Evolutionary conservation across 345 rosid species (phyloP).

Genomic region (Luvunga scandens): DNA sequence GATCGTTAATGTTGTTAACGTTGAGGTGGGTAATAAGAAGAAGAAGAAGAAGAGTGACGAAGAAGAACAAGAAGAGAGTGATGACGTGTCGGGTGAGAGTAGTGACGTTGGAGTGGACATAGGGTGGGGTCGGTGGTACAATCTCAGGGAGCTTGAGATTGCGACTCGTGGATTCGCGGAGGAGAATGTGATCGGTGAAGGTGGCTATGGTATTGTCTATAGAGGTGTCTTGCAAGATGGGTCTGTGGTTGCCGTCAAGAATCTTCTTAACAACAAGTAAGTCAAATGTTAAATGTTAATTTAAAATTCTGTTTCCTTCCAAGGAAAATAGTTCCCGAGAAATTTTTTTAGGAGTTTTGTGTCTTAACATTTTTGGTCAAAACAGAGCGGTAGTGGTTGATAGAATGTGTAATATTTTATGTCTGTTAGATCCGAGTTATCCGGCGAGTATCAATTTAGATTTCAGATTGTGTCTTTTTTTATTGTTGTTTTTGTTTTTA

Average conservation of each 20-base stretch:
- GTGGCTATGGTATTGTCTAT: conserved; percentile 90
- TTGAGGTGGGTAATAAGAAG: neutral
- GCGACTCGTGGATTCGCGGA: conserved; percentile 83
- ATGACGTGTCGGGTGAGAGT: conserved; percentile 34
- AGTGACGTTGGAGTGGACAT: conserved; percentile 61
- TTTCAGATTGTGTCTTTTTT: neutral
- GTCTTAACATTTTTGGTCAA: neutral
- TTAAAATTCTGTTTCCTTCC: conserved; percentile 18
- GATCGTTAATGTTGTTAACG: neutral
- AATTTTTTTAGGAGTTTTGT: neutral
- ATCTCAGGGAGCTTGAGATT: conserved; percentile 74
- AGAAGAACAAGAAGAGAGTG: conserved; percentile 34
- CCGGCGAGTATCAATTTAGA: neutral
- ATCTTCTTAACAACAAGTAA: conserved; percentile 87
- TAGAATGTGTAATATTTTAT: neutral
- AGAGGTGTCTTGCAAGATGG: conserved; percentile 71
- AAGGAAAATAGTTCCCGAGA: conserved; percentile 23
- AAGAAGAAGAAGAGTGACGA: conserved; percentile 17
- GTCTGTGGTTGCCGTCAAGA: conserved; percentile 85
- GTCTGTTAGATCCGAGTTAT: conserved; percentile 23
- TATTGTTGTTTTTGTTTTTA: no score
- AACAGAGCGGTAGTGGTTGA: neutral
- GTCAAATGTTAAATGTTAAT: conserved; percentile 39
- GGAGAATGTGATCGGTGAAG: conserved; percentile 89
- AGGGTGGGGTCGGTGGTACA: conserved; percentile 95